A percentile compares a stretch with the other conserved stretches of the same genome.
phyloP scores from a whole-genome alignment of 2,329 filamentous ascomycete species.

The Falciphora oryzae region DNA sequence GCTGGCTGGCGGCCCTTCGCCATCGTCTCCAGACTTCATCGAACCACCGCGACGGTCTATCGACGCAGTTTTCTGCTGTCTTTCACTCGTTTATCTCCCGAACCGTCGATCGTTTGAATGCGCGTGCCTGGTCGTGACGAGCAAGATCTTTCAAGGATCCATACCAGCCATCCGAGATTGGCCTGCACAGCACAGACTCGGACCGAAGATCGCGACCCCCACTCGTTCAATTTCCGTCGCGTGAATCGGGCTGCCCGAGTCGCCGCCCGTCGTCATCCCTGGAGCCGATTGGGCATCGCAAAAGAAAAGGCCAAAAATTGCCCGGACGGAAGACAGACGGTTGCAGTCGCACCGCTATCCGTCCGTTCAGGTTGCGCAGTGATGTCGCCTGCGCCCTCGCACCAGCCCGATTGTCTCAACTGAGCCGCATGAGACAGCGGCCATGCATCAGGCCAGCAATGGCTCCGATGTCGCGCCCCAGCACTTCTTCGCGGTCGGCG shows the following conservation, averaged over 20 bases:
- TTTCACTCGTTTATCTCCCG: background rate
- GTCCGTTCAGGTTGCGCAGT: background rate
- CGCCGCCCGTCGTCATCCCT: too few relatives aligned
- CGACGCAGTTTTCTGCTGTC: background rate
- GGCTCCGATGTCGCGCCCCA: background rate
- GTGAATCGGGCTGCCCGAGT: background rate
- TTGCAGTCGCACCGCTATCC: background rate
- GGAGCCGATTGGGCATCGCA: background rate
- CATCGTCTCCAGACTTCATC: conserved; percentile 17
- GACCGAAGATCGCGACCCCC: background rate
- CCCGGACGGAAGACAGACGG: background rate
- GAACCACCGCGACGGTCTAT: background rate
- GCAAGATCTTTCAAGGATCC: too few relatives aligned
- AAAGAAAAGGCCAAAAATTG: background rate
- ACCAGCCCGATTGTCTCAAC: background rate
- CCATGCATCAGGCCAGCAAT: background rate
- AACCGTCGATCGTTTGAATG: background rate
- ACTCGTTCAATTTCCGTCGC: background rate
- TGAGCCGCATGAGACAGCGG: background rate
- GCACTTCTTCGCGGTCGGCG: too few relatives aligned
- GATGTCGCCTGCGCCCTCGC: background rate
- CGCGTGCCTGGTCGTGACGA: too few relatives aligned
- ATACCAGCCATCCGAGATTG: background rate
- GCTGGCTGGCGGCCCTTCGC: conserved; percentile 12
- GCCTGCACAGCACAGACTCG: background rate